Conservation (phyloP, 257 asterid species). For the Solanum raphanifolium region DNA sequence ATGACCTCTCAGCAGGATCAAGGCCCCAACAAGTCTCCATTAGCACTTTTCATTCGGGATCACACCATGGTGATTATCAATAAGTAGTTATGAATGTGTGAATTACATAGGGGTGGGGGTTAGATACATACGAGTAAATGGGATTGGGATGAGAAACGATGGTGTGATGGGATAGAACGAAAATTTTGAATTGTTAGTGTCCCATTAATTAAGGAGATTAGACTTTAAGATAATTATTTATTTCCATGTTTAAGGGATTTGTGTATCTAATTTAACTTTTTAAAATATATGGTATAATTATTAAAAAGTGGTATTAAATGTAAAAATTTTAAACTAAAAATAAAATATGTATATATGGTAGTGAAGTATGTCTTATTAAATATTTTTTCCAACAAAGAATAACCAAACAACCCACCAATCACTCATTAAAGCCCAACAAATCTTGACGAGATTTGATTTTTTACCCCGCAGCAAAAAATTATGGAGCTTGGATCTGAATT, state of each 20-base stretch:
- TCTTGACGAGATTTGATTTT: too few relatives aligned
- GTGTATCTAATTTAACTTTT: neutral
- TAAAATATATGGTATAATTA: neutral
- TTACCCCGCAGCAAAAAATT: too few relatives aligned
- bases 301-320: neutral
- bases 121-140: neutral
- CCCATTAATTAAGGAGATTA: neutral
- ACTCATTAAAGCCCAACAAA: too few relatives aligned
- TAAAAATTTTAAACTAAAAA: too few relatives aligned
- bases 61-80: slow-evolving; percentile 59
- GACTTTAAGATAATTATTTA: neutral
- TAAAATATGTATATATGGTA: neutral
- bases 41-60: slow-evolving; percentile 89
- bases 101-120: neutral
- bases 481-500: too few relatives aligned
- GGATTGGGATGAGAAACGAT: neutral
- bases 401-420: too few relatives aligned
- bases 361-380: neutral
- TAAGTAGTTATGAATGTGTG: neutral
- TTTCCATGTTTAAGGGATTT: neutral
- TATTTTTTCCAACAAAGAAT: too few relatives aligned
- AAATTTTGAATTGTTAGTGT: neutral
- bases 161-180: too few relatives aligned
- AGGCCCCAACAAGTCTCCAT: slow-evolving; percentile 88
- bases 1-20: slow-evolving; percentile 69